These are phyloP conservation scores for Talaromyces adpressus DNA, from an alignment of 495 filamentous ascomycete genomes.

Conservation along the genomic window DNA sequence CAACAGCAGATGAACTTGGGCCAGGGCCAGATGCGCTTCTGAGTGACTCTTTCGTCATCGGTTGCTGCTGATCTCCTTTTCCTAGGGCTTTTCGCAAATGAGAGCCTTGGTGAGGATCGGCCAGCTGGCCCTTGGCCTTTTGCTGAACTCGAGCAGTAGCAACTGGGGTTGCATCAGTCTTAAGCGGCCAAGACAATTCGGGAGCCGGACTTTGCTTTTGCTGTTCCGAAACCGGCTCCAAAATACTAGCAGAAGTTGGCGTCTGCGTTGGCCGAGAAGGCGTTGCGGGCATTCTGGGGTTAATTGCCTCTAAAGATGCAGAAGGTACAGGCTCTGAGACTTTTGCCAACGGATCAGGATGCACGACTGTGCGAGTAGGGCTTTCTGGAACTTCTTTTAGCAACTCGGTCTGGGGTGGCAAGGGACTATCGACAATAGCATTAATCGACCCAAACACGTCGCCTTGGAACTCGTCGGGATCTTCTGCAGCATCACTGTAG, in stretches of 20 bases:
- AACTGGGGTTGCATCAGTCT: neutral
- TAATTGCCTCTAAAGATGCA: neutral
- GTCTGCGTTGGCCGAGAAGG: neutral
- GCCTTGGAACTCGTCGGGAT: slow-evolving; percentile 58
- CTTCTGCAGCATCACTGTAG: slow-evolving; percentile 86
- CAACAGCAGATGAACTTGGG: neutral
- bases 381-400: slow-evolving; percentile 9
- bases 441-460: slow-evolving; percentile 78
- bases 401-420: neutral
- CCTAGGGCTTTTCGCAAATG: slow-evolving; percentile 7
- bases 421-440: slow-evolving; percentile 67
- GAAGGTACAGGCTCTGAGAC: neutral
- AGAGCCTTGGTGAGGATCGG: slow-evolving; percentile 2
- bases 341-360: neutral
- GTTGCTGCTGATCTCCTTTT: neutral
- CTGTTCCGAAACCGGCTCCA: neutral
- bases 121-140: neutral
- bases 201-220: neutral
- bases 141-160: neutral
- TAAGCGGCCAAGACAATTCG: slow-evolving; percentile 7
- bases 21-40: neutral
- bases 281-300: slow-evolving; percentile 11
- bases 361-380: slow-evolving; percentile 6
- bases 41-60: neutral
- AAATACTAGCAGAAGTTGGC: slow-evolving; percentile 3